Percentiles rank a stretch among this genome's conserved stretches.
Evolutionary conservation across 768 basidiomycete genomes (phyloP).

Genomic region (Collybia sordida): DNA sequence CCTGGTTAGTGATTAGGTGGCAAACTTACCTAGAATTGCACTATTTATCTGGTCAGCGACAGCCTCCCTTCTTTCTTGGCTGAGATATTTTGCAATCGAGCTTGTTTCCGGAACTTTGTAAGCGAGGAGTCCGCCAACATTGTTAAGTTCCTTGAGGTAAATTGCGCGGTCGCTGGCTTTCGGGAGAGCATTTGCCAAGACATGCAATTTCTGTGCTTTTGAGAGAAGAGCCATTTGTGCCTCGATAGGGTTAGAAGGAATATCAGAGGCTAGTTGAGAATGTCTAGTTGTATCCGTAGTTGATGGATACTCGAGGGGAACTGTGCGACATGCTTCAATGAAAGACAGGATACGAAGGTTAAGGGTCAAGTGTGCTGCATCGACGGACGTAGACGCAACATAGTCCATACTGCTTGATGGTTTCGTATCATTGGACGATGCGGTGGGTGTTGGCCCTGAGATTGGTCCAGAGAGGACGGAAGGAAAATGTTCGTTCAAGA

Average conservation of each 20-base stretch:
- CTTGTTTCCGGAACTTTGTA: constrained; percentile 81
- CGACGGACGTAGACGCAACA: constrained; percentile 59
- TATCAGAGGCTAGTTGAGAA: constrained; percentile 18
- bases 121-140: constrained; percentile 79
- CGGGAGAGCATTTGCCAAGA: constrained; percentile 54
- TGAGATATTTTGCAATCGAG: constrained; percentile 72
- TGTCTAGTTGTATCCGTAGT: not conserved
- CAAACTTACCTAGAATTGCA: constrained; percentile 75
- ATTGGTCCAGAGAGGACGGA: constrained; percentile 46
- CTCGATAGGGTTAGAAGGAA: constrained; percentile 30
- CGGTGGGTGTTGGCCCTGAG: constrained; percentile 17
- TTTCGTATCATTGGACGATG: constrained; percentile 7
- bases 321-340: constrained; percentile 79
- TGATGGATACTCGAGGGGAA: constrained; percentile 52
- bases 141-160: constrained; percentile 69
- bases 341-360: constrained; percentile 89
- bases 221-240: constrained; percentile 50
- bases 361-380: constrained; percentile 74
- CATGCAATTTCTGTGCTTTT: constrained; percentile 67
- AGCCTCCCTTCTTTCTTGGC: constrained; percentile 72
- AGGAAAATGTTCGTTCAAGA: constrained; percentile 76
- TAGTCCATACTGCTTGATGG: constrained; percentile 43
- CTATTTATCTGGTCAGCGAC: constrained; percentile 88
- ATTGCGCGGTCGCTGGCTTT: constrained; percentile 53
- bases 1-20: not conserved